phyloP scores from a whole-genome alignment of 75 land plant species.

The Cunninghamia lanceolata region DNA sequence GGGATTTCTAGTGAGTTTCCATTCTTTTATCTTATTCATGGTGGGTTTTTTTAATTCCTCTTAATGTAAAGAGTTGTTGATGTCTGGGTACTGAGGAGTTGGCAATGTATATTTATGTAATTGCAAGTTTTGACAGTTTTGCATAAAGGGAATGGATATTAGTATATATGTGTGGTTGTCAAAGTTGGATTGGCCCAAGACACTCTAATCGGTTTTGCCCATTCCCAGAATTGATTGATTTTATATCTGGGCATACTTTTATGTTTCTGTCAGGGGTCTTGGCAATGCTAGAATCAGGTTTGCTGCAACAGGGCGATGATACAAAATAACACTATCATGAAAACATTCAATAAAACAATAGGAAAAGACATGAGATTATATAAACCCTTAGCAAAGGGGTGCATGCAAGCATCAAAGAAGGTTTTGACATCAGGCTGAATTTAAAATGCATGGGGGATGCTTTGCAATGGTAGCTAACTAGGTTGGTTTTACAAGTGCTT shows the following conservation, averaged over 20 bases:
- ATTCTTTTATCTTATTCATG: constrained; percentile 11
- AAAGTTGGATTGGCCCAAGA: neutral
- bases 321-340: neutral
- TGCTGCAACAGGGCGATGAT: neutral
- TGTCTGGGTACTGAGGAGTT: neutral
- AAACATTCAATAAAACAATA: neutral
- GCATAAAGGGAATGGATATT: neutral
- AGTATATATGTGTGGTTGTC: neutral
- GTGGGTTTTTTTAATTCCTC: neutral
- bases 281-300: neutral
- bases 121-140: constrained; percentile 1
- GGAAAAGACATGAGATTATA: neutral
- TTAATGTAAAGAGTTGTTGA: neutral
- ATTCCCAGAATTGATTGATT: neutral
- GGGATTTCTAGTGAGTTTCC: constrained; percentile 92
- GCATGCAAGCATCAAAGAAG: neutral
- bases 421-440: neutral
- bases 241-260: neutral
- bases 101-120: neutral
- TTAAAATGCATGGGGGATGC: neutral
- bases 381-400: neutral
- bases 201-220: neutral
- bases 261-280: neutral
- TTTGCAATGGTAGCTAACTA: neutral
- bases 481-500: neutral